Conservation (phyloP, 2,329 filamentous ascomycete species). For the Pseudogymnoascus sp. region DNA sequence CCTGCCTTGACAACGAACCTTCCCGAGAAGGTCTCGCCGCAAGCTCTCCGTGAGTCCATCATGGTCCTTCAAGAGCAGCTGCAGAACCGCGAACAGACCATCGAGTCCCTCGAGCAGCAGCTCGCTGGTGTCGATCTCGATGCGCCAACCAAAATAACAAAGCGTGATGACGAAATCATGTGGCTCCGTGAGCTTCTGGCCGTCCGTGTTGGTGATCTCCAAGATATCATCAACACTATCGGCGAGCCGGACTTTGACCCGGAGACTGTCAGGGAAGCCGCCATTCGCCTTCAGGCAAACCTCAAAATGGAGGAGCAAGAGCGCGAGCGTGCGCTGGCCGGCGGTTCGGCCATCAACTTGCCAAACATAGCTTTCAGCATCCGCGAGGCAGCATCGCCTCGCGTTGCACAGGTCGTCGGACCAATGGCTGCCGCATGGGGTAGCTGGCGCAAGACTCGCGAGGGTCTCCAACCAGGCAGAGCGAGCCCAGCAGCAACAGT, state of each 20-base stretch:
- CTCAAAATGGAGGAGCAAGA: slow-evolving; percentile 98
- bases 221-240: slow-evolving; percentile 80
- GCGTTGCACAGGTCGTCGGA: slow-evolving; percentile 74
- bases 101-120: slow-evolving; percentile 75
- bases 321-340: slow-evolving; percentile 73
- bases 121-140: slow-evolving; percentile 65
- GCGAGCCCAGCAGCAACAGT: slow-evolving; percentile 39
- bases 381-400: slow-evolving; percentile 62
- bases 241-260: slow-evolving; percentile 68
- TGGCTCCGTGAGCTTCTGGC: slow-evolving; percentile 92
- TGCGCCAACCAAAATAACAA: slow-evolving; percentile 72
- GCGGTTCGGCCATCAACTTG: slow-evolving; percentile 57
- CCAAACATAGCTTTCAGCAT: slow-evolving; percentile 72
- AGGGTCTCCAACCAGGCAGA: slow-evolving; percentile 29
- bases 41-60: slow-evolving; percentile 91
- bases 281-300: slow-evolving; percentile 87
- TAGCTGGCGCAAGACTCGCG: slow-evolving; percentile 69
- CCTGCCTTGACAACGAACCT: slow-evolving; percentile 38
- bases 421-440: slow-evolving; percentile 86
- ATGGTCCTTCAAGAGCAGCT: slow-evolving; percentile 94
- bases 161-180: slow-evolving; percentile 85
- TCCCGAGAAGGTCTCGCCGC: slow-evolving; percentile 84
- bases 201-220: slow-evolving; percentile 82
- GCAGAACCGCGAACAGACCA: slow-evolving; percentile 82
- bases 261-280: slow-evolving; percentile 75